Conservation (phyloP, 495 filamentous ascomycete species). For the Tuber aestivum region DNA sequence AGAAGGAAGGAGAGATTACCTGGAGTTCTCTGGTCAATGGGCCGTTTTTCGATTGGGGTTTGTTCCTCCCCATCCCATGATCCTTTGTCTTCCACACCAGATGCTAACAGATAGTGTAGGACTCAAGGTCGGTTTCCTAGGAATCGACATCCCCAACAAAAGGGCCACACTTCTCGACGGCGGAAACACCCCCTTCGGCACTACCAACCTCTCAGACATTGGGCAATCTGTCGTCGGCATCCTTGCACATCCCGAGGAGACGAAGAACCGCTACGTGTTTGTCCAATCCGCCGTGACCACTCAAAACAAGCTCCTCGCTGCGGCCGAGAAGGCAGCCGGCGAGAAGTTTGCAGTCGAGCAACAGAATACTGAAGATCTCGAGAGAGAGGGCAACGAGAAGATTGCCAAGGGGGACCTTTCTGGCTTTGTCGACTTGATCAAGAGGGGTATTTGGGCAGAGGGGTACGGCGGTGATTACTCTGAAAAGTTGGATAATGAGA, state of each 20-base stretch:
- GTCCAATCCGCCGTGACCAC: conserved; percentile 51
- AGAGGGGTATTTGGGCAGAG: conserved; percentile 45
- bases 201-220: conserved; percentile 49
- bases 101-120: conserved; percentile 29
- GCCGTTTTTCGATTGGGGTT: conserved; percentile 51
- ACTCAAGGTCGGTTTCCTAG: conserved; percentile 43
- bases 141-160: conserved; percentile 47
- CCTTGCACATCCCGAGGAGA: conserved; percentile 51
- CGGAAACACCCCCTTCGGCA: conserved; percentile 50
- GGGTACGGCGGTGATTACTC: conserved; percentile 46
- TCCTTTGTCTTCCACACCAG: neutral
- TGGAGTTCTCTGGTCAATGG: conserved; percentile 53
- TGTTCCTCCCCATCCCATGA: neutral
- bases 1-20: conserved; percentile 46
- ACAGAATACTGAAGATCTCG: conserved; percentile 46
- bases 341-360: conserved; percentile 32
- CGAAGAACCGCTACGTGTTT: conserved; percentile 51
- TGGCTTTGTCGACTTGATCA: conserved; percentile 45
- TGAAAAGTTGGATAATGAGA: conserved; percentile 43
- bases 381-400: conserved; percentile 48
- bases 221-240: conserved; percentile 50
- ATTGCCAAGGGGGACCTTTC: conserved; percentile 45
- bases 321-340: conserved; percentile 50
- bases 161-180: conserved; percentile 51
- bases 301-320: conserved; percentile 52